Base-by-base conservation (phyloP, 805 yeast genomes). In the Candida methanosorbosa region DNA sequence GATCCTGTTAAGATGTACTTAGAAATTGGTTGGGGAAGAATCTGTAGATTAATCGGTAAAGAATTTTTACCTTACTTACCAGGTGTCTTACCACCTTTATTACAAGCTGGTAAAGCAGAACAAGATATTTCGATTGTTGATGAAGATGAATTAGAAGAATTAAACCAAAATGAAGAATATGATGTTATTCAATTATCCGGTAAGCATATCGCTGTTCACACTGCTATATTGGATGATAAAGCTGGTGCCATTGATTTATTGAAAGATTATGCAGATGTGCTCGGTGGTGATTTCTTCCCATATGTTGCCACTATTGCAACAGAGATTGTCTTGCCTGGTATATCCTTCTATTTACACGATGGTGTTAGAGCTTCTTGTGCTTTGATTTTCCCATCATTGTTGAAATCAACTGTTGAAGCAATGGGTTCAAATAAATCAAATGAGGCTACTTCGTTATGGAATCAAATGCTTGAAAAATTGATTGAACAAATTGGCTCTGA, bases 11-110 rank as follows among this genome's bases (percentile, higher is more conserved):
- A 75, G 46, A 72, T 84, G 31, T 88, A 85, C 48, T 67, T 92
- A 43, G 94, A 86, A 46, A 95, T 85, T 54, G 96, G 94, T 30
- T 92, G 98, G 98, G 86, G 92, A 36, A 76, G 97, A 50, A 71
- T 92, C 30, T 92, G 98, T 54, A 72, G 81, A 45, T 75, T 90
- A 34, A 66, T 90, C 27, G 95, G 96, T 18, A 70, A 69, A 39
- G 95, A 86, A 30, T 92, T 92, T 54, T 59, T 85, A 40, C 95
- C 95, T 12, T 81, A 75, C 46, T 66, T 92, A 40, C 82, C 86
- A 22, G 73, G 73, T 9, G 96, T 92, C 24, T 69, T 92, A 52
- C 97, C 97, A 19, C 88, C 95, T n/a, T 64, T 92, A 38, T 58
- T 92, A 36, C 72, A 68, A 35, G 81, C 88, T 25, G 98, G 97